Evolutionary conservation across 331 rosid species (phyloP).

Genomic region (Rhamnella rubrinervis): DNA sequence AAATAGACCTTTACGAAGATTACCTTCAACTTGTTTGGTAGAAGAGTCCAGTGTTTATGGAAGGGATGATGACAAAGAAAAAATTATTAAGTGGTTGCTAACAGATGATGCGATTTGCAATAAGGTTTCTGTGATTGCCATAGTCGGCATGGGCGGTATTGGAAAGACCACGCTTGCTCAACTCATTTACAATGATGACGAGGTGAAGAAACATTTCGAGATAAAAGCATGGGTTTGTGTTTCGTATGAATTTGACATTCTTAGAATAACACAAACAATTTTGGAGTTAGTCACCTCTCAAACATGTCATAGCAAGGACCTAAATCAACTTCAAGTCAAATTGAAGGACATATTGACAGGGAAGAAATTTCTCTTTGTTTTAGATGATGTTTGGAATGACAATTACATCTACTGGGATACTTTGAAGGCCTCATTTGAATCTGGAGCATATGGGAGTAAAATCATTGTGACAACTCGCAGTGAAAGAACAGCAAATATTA

Average conservation of each 20-base stretch:
- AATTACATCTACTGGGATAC: background rate
- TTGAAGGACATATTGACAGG: background rate
- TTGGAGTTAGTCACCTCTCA: background rate
- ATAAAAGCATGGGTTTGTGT: slow-evolving; percentile 8
- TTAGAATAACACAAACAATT: background rate
- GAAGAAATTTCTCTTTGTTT: slow-evolving; percentile 9
- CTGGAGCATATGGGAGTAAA: slow-evolving; percentile 15
- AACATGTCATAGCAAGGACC: background rate
- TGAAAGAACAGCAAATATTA: background rate
- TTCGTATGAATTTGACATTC: background rate
- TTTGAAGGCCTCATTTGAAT: background rate
- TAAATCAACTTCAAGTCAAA: background rate
- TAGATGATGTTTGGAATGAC: slow-evolving; percentile 13
- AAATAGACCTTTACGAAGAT: background rate
- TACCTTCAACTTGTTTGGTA: slow-evolving; percentile 10
- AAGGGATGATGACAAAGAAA: slow-evolving; percentile 22
- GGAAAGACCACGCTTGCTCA: slow-evolving; percentile 30
- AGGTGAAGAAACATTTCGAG: slow-evolving; percentile 8
- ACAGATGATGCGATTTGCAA: background rate
- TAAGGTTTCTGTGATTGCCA: slow-evolving; percentile 1
- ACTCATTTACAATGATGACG: slow-evolving; percentile 6
- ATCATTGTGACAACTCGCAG: slow-evolving; percentile 30
- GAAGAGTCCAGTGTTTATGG: slow-evolving; percentile 26
- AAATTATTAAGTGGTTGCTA: background rate
- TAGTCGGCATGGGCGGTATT: slow-evolving; percentile 31